These are phyloP conservation scores for Amanita molliuscula DNA, from an alignment of 768 basidiomycete species.

Conservation along the genomic window DNA sequence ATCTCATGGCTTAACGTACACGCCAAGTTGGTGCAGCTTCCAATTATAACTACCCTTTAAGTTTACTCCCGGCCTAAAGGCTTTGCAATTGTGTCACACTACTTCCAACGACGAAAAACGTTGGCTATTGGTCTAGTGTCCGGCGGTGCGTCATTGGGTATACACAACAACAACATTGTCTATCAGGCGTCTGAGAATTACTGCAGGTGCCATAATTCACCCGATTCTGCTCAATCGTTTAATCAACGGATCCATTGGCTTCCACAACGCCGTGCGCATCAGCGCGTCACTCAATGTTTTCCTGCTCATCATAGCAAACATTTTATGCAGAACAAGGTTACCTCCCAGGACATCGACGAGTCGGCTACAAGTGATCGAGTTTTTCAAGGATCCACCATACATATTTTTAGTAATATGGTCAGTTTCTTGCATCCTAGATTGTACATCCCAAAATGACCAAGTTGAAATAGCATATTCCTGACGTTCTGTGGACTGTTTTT, in stretches of 20 bases:
- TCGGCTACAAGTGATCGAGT: slow-evolving; percentile 7
- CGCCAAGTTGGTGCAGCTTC: slow-evolving; percentile 19
- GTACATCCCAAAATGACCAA: slow-evolving; percentile 19
- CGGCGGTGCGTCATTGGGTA: slow-evolving; percentile 22
- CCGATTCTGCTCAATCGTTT: slow-evolving; percentile 50
- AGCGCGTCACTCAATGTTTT: slow-evolving; percentile 25
- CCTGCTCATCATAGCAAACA: slow-evolving; percentile 21
- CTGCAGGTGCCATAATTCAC: slow-evolving; percentile 39
- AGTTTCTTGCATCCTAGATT: slow-evolving; percentile 6
- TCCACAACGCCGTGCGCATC: slow-evolving; percentile 27
- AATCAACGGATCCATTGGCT: slow-evolving; percentile 25
- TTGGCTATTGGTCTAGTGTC: slow-evolving; percentile 42
- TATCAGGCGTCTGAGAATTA: not conserved
- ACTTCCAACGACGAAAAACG: slow-evolving; percentile 35
- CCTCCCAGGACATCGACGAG: slow-evolving; percentile 22
- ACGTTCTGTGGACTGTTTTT: slow-evolving; percentile 28
- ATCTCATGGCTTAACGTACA: slow-evolving; percentile 35
- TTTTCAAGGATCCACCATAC: slow-evolving; percentile 12
- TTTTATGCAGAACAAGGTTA: slow-evolving; percentile 24
- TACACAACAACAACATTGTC: not conserved
- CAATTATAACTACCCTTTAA: not conserved
- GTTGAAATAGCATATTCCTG: slow-evolving; percentile 18
- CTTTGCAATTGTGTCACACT: slow-evolving; percentile 40
- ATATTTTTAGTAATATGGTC: slow-evolving; percentile 12
- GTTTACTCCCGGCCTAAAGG: slow-evolving; percentile 13